Conservation (phyloP, 768 basidiomycete genomes). For the Termitomyces sp. region DNA sequence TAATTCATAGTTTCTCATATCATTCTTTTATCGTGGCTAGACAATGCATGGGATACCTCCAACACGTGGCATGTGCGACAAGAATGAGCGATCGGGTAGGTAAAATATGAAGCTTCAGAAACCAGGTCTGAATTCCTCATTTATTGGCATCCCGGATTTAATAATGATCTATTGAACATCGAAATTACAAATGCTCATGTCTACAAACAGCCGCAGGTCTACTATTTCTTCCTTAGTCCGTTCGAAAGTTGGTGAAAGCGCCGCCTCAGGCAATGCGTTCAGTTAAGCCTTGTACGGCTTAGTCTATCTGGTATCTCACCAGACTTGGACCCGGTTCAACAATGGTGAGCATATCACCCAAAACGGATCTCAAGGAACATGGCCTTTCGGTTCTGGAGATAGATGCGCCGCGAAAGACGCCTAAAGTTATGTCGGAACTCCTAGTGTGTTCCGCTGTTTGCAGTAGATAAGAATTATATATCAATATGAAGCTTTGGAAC, state of each 20-base stretch:
- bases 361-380: neutral
- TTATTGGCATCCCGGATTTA: neutral
- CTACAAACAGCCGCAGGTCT: too few species aligned
- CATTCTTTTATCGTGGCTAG: conserved; percentile 6
- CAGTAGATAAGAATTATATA: neutral
- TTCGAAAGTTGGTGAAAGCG: neutral
- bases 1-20: conserved; percentile 19
- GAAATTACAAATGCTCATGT: neutral
- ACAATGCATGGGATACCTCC: conserved; percentile 7
- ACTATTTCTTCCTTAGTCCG: neutral
- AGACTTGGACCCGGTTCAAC: neutral
- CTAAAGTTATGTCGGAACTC: conserved; percentile 27
- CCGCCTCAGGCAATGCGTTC: neutral
- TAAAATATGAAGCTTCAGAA: neutral
- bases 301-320: neutral
- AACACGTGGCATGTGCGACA: neutral
- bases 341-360: neutral
- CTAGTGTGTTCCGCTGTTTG: conserved; percentile 36
- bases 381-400: neutral
- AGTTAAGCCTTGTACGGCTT: too few species aligned
- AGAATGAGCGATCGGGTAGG: neutral
- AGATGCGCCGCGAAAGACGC: neutral
- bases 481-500: conserved; percentile 25
- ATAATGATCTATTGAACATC: neutral
- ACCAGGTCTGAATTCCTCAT: too few species aligned